Evolutionary conservation across 23 red algal genomes (phyloP), one percentile per base, ranked within the genome.

Genomic region (Pyropia haitanensis): DNA sequence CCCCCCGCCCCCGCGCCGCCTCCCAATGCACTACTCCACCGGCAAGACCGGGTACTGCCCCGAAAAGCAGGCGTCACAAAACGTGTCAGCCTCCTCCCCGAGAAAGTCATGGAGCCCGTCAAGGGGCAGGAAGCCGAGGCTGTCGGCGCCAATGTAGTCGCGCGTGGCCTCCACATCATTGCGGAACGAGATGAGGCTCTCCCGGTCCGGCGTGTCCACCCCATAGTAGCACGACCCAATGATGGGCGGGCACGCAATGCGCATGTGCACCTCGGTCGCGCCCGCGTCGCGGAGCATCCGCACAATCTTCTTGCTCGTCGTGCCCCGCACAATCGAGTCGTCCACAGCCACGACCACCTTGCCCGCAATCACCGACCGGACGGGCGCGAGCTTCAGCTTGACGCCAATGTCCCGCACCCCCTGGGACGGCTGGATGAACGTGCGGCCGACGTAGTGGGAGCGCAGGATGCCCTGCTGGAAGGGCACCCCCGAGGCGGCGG

Each of bases 381-480:
- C 93, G 9, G 93, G 80, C 31, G 93, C 73, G 20, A 97, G 74
- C 60, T 97, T 97, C 24, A 97, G 63, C 57, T 73, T 73, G 7
- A 97, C 93, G 33, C 93, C 82, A 26, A 88, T 80, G 77, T 97
- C 84, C 15, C 93, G 76, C 30, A 88, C 78, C 20, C 67, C 64
- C 54, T 97, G 93, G 17, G 84, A 88, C 23, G 93, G 93, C 65
- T 90, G 85, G 50, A 97, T 97, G 59, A 97, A 97, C 0, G 93
- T 97, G 46, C 93, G 78, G 59, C 93, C 93, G 18, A 97, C 93
- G 53, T 97, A 97, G 49, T 88, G 81, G 55, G 73, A 81, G 18
- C 93, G 64, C 75, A 89, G 86, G 74, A 97, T 97, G 34, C 80
- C 93, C 55, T 82, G 79, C 68, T 97, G 93, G 70, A 76, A 97